These are phyloP conservation scores for Cicer pinnatifidum DNA, from an alignment of 306 rosid genomes.

Conservation along the genomic window DNA sequence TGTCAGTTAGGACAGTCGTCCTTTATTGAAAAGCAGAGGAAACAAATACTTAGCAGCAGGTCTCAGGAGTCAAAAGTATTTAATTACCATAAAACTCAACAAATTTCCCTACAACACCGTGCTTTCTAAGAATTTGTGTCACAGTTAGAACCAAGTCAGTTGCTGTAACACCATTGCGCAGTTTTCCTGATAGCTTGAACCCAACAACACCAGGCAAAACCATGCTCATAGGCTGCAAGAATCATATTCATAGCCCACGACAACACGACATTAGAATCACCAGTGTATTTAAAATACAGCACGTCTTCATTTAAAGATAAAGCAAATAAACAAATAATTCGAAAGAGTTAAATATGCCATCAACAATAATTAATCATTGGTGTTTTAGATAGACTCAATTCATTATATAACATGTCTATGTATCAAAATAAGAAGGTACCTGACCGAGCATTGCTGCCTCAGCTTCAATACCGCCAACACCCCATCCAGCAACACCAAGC, in stretches of 20 bases:
- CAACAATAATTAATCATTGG: conserved; percentile 10
- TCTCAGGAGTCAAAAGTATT: not conserved
- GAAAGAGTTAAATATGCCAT: conserved; percentile 26
- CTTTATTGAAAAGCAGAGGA: not conserved
- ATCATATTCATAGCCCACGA: conserved; percentile 38
- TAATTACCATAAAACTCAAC: conserved; percentile 88
- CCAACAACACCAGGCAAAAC: conserved; percentile 97
- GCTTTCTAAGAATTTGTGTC: conserved; percentile 92
- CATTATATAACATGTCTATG: conserved; percentile 22
- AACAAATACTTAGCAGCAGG: not conserved
- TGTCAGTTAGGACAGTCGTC: conserved; percentile 16
- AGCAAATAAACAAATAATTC: conserved; percentile 21
- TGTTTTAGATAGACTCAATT: conserved; percentile 3
- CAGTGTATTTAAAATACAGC: conserved; percentile 21
- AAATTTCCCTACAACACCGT: conserved; percentile 94
- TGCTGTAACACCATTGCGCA: conserved; percentile 83
- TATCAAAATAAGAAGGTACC: conserved; percentile 53
- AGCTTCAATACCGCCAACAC: conserved; percentile 97
- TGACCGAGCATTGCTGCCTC: conserved; percentile 97
- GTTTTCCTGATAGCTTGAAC: conserved; percentile 82
- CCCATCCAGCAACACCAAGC: conserved; percentile 96
- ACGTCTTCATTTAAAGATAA: conserved; percentile 22
- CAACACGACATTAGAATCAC: conserved; percentile 37
- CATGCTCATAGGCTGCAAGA: conserved; percentile 90
- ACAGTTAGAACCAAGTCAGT: conserved; percentile 93